Conservation (phyloP, 805 yeast genomes). For the Candida dajiaensis region DNA sequence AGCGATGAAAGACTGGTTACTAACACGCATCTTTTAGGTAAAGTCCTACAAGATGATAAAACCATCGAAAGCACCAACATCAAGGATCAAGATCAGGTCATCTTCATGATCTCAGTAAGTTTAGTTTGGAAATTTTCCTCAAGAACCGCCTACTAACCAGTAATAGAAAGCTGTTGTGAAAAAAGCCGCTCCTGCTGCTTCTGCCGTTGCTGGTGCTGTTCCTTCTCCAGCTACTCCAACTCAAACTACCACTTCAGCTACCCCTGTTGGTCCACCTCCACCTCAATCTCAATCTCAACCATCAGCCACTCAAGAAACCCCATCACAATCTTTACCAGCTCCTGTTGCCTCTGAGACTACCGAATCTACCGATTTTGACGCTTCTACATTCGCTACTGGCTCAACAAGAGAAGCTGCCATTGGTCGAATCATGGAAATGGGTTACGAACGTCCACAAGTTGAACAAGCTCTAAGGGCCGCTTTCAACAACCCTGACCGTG, state of each 20-base stretch:
- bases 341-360: conserved; percentile 22
- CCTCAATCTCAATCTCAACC: conserved; percentile 19
- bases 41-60: conserved; percentile 81
- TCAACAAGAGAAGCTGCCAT: conserved; percentile 72
- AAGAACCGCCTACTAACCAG: conserved; percentile 1
- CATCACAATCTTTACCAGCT: conserved; percentile 20
- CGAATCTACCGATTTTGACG: conserved; percentile 20
- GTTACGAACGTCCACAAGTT: conserved; percentile 82
- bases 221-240: conserved; percentile 21
- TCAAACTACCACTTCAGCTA: conserved; percentile 13
- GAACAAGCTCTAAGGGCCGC: conserved; percentile 92
- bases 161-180: conserved; percentile 24
- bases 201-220: conserved; percentile 25
- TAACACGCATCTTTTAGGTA: conserved; percentile 37
- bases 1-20: not conserved
- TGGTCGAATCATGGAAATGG: conserved; percentile 89
- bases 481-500: conserved; percentile 95
- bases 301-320: conserved; percentile 12
- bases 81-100: conserved; percentile 80
- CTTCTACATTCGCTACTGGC: conserved; percentile 70
- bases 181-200: conserved; percentile 25
- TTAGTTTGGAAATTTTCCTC: conserved; percentile 10
- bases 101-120: conserved; percentile 79
- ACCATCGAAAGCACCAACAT: conserved; percentile 66
- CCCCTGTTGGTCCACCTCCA: conserved; percentile 18